Evolutionary conservation across 129 eudicot species (phyloP).

Genomic region (Silybum marianum): DNA sequence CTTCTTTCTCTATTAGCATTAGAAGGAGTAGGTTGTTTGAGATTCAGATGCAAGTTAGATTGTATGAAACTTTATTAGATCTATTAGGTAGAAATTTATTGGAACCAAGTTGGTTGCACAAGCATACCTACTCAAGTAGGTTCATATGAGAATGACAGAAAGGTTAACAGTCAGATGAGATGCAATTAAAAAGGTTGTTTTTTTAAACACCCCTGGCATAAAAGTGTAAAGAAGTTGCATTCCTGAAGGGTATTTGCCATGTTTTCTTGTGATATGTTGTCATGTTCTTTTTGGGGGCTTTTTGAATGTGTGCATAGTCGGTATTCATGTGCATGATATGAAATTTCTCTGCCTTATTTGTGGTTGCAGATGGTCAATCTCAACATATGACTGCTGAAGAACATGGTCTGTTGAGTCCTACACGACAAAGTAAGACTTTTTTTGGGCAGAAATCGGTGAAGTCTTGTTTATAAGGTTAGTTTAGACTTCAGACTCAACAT

Average conservation of each 20-base stretch:
- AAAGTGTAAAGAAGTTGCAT: not conserved
- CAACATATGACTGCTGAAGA: constrained; percentile 39
- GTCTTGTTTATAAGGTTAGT: constrained; percentile 25
- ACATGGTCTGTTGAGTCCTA: constrained; percentile 22
- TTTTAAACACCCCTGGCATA: too few relatives aligned
- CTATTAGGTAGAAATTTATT: not conserved
- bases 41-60: too few relatives aligned
- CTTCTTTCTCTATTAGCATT: too few relatives aligned
- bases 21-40: too few relatives aligned
- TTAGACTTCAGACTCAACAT: not conserved
- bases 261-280: not conserved
- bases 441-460: not conserved
- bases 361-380: constrained; percentile 32
- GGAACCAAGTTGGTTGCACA: too few relatives aligned
- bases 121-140: too few relatives aligned
- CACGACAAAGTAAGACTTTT: constrained; percentile 23
- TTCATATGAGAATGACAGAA: too few relatives aligned
- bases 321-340: not conserved
- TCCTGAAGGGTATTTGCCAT: not conserved
- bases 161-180: too few relatives aligned
- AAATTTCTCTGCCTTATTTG: constrained; percentile 3
- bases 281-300: not conserved
- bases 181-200: too few relatives aligned
- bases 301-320: not conserved
- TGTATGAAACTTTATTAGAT: not conserved